Conservation (phyloP, 225 moss, liverwort and hornwort genomes). For the Takakia lepidozioides region DNA sequence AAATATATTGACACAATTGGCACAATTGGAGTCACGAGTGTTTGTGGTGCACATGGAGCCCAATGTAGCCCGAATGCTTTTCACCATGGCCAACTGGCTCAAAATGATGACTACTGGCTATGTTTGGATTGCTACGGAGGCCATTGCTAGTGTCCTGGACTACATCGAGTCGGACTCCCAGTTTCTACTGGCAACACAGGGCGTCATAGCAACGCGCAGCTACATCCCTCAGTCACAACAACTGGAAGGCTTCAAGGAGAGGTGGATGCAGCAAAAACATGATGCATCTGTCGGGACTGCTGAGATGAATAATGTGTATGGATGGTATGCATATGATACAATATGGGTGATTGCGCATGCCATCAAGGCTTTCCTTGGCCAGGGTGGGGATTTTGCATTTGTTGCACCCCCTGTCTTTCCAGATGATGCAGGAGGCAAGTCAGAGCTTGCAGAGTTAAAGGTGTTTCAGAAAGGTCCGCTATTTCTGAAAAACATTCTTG, state of each 20-base stretch:
- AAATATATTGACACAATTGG: conserved; percentile 29
- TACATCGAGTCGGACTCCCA: conserved; percentile 28
- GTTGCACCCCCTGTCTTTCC: conserved; percentile 18
- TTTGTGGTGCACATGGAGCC: conserved; percentile 70
- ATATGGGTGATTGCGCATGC: conserved; percentile 47
- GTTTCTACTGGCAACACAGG: conserved; percentile 44
- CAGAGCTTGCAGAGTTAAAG: conserved; percentile 39
- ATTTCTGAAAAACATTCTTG: conserved; percentile 36
- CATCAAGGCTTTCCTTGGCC: conserved; percentile 10
- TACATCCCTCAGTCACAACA: conserved; percentile 42
- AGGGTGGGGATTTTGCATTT: conserved; percentile 24
- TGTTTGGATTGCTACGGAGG: conserved; percentile 79
- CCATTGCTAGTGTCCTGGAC: conserved; percentile 54
- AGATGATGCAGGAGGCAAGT: conserved; percentile 23
- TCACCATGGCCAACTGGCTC: conserved; percentile 54
- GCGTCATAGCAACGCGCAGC: conserved; percentile 56
- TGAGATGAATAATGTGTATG: conserved; percentile 46
- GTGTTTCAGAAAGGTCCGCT: conserved; percentile 41
- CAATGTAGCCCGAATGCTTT: conserved; percentile 40
- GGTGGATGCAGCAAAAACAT: conserved; percentile 30
- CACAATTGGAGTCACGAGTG: conserved; percentile 68
- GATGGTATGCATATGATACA: conserved; percentile 43
- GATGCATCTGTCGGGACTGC: conserved; percentile 6
- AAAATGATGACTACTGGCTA: conserved; percentile 59
- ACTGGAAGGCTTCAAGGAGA: conserved; percentile 29